Evolutionary conservation across 2,329 filamentous ascomycete genomes (phyloP).

Genomic region (Neonectria sp.): DNA sequence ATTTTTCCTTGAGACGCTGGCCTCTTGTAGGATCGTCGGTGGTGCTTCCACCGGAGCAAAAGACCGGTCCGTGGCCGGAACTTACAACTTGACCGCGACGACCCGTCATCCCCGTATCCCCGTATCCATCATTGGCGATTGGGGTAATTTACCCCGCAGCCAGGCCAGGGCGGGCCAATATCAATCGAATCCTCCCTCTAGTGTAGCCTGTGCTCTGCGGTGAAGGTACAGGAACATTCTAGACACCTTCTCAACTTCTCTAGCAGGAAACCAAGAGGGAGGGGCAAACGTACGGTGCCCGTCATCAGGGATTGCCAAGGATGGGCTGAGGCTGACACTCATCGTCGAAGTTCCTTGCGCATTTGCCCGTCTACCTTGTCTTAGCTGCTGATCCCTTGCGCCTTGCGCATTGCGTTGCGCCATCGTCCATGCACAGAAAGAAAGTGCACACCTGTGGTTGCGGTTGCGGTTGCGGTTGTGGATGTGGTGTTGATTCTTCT

Average conservation of each 20-base stretch:
- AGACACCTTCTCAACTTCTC: conserved; percentile 6
- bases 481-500: conserved; percentile 33
- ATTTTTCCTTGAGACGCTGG: background rate
- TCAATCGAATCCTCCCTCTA: too few species aligned
- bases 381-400: conserved; percentile 35
- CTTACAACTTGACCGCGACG: conserved; percentile 1
- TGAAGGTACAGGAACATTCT: conserved; percentile 45
- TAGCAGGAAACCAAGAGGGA: background rate
- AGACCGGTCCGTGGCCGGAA: conserved; percentile 27
- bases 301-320: background rate
- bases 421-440: background rate
- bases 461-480: background rate
- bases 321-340: conserved; percentile 9
- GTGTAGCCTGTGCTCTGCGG: background rate
- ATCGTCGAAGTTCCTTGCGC: background rate
- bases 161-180: background rate
- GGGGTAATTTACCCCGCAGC: conserved; percentile 1
- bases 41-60: conserved; percentile 12
- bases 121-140: background rate
- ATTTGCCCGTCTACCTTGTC: background rate
- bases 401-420: conserved; percentile 21
- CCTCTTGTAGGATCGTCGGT: background rate
- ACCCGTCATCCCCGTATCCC: conserved; percentile 1
- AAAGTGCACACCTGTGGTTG: background rate
- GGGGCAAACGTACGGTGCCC: background rate